Evolutionary conservation across 169 alveolate species (phyloP), one percentile per base, ranked within the genome.

Genomic region (Eimeria falciformis): DNA sequence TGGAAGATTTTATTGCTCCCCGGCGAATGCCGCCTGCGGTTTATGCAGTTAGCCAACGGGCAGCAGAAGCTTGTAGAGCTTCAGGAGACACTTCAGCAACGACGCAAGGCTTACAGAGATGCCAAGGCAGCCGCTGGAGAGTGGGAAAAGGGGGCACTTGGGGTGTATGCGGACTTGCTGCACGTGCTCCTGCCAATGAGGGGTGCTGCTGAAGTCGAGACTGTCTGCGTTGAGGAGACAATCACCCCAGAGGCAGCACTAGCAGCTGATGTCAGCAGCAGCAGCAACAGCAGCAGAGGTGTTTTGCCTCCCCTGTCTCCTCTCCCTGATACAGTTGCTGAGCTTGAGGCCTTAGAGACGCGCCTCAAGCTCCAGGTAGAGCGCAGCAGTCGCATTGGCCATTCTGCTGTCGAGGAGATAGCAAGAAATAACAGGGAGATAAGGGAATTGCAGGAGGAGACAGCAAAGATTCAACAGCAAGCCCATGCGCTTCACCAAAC

Each of bases 111-210:
- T 2, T 71, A 33, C 29, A 5, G 6, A 3, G 33, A 71, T 14
- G n/a, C n/a, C 9, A 71, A 71, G 55, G 23, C 12, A 12, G 83
- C 18, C 5, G 56, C 23, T 2, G 83, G 40, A 3, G 6, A 4
- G 18, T 71, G 83, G 83, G 40, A 43, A 37, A 33, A 5, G 55
- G 55, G 40, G 23, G 83, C 83, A 29, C 23, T 40, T 40, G 56
- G 83, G 21, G 83, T 71, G 58, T 71, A 71, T 23, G 40, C 58
- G 83, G 83, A 71, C 58, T 56, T 71, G 56, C 56, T 71, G 56
- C 83, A 37, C 9, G 83, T 71, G 25, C 83, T 71, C 29, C 55
- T 56, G 6, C 6, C 83, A 4, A 7, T 27, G 18, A 25, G 47
- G 29, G 83, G 58, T 71, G 83, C 56, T 71, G 83, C 83, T 40